These are phyloP conservation scores for Scolecobasidium constrictum DNA, from an alignment of 2,329 filamentous ascomycete species.

Conservation along the genomic window DNA sequence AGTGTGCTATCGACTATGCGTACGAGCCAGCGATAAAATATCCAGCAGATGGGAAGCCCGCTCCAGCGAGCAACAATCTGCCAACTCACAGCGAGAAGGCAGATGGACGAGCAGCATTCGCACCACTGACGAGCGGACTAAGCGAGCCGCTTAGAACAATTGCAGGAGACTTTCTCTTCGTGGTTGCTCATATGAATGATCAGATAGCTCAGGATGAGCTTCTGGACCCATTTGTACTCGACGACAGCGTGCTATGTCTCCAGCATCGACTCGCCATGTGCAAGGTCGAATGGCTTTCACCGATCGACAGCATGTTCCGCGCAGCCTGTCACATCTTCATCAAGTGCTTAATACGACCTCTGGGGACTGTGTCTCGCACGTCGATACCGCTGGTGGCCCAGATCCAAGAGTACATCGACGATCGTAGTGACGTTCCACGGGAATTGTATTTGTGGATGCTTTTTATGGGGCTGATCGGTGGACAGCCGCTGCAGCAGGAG, in stretches of 20 bases:
- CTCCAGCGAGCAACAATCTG: not conserved
- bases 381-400: not conserved
- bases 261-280: not conserved
- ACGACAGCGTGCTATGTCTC: not conserved
- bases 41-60: not conserved
- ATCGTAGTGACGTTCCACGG: not conserved
- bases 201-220: not conserved
- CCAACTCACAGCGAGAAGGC: not conserved
- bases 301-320: not conserved
- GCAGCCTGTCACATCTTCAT: not conserved
- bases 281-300: not conserved
- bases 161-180: not conserved
- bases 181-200: not conserved
- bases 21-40: not conserved
- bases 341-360: not conserved
- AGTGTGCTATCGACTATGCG: not conserved
- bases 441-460: not conserved
- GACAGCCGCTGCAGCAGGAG: not conserved
- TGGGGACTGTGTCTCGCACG: not conserved
- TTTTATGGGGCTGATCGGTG: not conserved
- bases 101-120: not conserved
- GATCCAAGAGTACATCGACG: not conserved
- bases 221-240: not conserved
- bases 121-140: not conserved
- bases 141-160: not conserved